These are phyloP conservation scores for Lipomyces sp. DNA, from an alignment of 805 yeast species.

Conservation along the genomic window DNA sequence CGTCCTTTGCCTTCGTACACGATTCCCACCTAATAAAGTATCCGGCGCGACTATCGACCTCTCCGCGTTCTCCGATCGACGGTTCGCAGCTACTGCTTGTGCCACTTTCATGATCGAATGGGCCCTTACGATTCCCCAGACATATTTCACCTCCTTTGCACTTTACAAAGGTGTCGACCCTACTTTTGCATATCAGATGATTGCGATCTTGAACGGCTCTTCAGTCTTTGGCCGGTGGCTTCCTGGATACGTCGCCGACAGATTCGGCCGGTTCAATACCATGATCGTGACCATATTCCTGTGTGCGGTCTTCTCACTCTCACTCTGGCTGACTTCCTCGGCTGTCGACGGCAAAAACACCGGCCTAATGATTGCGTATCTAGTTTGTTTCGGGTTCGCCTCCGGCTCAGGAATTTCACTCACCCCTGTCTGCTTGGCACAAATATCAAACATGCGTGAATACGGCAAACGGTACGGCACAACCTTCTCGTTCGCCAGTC, in stretches of 20 bases:
- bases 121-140: conserved; percentile 44
- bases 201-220: conserved; percentile 55
- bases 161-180: conserved; percentile 40
- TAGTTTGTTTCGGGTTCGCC: conserved; percentile 61
- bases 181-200: conserved; percentile 46
- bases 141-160: conserved; percentile 45
- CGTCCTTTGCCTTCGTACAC: conserved; percentile 47
- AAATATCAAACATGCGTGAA: conserved; percentile 63
- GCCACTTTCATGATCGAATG: conserved; percentile 43
- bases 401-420: conserved; percentile 66
- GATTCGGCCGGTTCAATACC: conserved; percentile 61
- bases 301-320: conserved; percentile 55
- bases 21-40: conserved; percentile 37
- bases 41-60: conserved; percentile 29
- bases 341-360: conserved; percentile 47
- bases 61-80: conserved; percentile 41
- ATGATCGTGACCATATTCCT: conserved; percentile 56
- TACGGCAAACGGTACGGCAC: conserved; percentile 75
- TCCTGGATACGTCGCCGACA: conserved; percentile 62
- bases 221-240: conserved; percentile 60
- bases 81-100: conserved; percentile 39
- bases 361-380: conserved; percentile 56
- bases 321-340: conserved; percentile 68
- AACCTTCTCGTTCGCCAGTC: conserved; percentile 55
- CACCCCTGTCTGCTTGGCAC: conserved; percentile 72